Percentiles rank a stretch among this genome's conserved stretches.
These are phyloP conservation scores for Wickerhamiella cacticola DNA, from an alignment of 805 yeast genomes.

Conservation along the genomic window DNA sequence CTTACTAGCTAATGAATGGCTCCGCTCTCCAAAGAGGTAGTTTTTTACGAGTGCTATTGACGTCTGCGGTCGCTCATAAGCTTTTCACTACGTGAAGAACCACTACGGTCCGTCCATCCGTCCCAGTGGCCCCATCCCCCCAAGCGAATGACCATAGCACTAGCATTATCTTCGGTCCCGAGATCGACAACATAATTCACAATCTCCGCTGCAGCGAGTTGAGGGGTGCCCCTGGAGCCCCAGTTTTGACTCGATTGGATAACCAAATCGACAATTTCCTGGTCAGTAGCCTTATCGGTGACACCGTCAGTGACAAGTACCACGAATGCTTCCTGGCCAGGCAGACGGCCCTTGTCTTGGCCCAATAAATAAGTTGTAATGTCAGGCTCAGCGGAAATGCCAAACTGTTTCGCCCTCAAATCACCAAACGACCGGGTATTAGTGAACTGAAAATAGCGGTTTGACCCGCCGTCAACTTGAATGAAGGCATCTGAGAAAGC, in stretches of 20 bases:
- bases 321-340: conserved; percentile 83
- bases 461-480: conserved; percentile 88
- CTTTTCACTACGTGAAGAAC: conserved; percentile 57
- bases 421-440: conserved; percentile 95
- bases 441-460: conserved; percentile 68
- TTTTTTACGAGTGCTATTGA: background rate
- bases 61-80: conserved; percentile 9
- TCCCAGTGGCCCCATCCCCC: conserved; percentile 97
- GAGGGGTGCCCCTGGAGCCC: conserved; percentile 75
- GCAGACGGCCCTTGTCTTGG: conserved; percentile 31
- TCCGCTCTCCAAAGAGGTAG: too few relatives aligned
- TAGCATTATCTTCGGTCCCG: conserved; percentile 94
- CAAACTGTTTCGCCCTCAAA: conserved; percentile 61
- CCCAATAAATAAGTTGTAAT: conserved; percentile 29
- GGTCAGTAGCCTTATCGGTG: conserved; percentile 68
- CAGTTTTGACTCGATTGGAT: conserved; percentile 43
- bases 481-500: conserved; percentile 51
- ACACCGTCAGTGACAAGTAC: conserved; percentile 81
- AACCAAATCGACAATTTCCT: conserved; percentile 79
- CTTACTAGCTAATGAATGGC: too few relatives aligned
- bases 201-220: conserved; percentile 73
- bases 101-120: conserved; percentile 59
- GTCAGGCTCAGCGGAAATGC: conserved; percentile 90
- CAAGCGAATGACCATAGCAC: conserved; percentile 68
- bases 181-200: conserved; percentile 70